Evolutionary conservation across 345 rosid genomes (phyloP).

Genomic region (Bruguiera sexangula): DNA sequence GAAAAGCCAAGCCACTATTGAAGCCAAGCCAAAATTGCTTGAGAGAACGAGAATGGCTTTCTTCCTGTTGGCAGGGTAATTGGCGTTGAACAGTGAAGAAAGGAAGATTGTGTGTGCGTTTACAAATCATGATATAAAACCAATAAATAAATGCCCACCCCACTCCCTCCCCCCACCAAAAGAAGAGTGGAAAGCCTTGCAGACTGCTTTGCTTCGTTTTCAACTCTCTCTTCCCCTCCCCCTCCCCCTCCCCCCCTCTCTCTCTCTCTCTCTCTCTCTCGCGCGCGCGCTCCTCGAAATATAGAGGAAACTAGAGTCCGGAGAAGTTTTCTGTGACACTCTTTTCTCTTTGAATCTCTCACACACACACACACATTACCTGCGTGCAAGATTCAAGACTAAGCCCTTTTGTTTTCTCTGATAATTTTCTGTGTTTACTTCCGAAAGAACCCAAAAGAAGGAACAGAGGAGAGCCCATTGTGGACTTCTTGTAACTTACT

Average conservation of each 20-base stretch:
- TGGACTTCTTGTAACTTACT: constrained; percentile 8
- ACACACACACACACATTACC: constrained; percentile 24
- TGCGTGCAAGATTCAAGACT: constrained; percentile 9
- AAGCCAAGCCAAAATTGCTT: constrained; percentile 13
- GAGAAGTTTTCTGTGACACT: constrained; percentile 27
- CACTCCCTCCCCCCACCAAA: not conserved
- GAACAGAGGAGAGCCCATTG: constrained; percentile 16
- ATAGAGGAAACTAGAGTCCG: constrained; percentile 35
- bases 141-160: constrained; percentile 29
- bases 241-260: not conserved
- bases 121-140: not conserved
- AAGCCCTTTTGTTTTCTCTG: constrained; percentile 19
- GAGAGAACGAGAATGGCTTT: not conserved
- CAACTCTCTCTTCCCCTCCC: not conserved
- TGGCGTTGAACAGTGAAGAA: not conserved
- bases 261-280: constrained; percentile 27
- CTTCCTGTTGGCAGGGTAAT: no score
- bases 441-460: constrained; percentile 12
- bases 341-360: constrained; percentile 18
- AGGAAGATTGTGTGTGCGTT: constrained; percentile 4
- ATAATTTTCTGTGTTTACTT: constrained; percentile 7
- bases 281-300: constrained; percentile 40
- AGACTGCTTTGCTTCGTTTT: not conserved
- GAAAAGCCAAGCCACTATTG: not conserved
- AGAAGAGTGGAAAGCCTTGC: constrained; percentile 30